These are phyloP conservation scores for Silene noctiflora DNA, from an alignment of 179 eudicot species.

Conservation along the genomic window DNA sequence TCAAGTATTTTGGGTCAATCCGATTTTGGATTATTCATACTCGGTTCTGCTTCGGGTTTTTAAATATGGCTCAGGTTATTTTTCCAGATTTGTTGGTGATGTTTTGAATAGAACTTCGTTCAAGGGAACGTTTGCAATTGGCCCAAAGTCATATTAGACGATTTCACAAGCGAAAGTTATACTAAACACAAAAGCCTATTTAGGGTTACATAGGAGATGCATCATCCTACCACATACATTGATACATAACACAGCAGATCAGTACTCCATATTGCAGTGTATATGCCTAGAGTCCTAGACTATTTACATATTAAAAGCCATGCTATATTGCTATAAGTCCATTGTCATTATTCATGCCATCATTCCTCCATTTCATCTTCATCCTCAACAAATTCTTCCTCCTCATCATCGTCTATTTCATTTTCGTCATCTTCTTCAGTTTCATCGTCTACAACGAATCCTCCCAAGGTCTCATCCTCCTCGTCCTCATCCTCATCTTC, in stretches of 20 bases:
- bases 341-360: not conserved
- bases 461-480: constrained; percentile 79
- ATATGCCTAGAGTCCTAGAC: not conserved
- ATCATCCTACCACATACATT: not conserved
- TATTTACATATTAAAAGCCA: not conserved
- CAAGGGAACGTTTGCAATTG: no score
- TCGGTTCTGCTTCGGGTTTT: no score
- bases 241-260: not conserved
- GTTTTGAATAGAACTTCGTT: no score
- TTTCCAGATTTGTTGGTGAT: no score
- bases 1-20: no score
- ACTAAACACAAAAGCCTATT: not conserved
- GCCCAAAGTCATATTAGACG: no score
- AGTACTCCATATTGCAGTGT: not conserved
- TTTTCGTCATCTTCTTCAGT: constrained; percentile 36
- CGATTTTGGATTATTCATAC: no score
- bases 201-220: not conserved
- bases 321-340: not conserved
- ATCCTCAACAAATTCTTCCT: constrained; percentile 51
- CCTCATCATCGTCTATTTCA: constrained; percentile 51
- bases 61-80: no score
- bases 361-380: constrained; percentile 40
- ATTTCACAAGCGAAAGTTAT: no score
- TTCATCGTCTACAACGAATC: constrained; percentile 68
- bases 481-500: constrained; percentile 52